Conservation (phyloP, 2,329 filamentous ascomycete genomes). For the Fulvia fulva region DNA sequence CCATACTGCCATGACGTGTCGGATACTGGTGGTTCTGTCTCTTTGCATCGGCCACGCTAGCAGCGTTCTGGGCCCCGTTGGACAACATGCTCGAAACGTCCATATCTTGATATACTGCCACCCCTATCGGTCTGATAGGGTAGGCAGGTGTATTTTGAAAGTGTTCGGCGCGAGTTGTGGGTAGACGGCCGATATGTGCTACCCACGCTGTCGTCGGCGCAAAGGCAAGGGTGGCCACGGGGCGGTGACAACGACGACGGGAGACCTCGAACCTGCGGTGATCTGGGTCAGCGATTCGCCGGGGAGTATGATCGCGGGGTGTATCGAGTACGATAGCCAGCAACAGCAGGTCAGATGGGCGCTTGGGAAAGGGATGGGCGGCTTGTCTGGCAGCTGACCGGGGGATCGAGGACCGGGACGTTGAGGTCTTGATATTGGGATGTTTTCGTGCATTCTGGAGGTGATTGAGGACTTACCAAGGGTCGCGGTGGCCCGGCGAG, state of each 20-base stretch:
- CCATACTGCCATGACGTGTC: conserved; percentile 28
- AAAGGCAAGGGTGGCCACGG: conserved; percentile 19
- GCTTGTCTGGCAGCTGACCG: conserved; percentile 15
- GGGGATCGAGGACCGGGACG: conserved; percentile 12
- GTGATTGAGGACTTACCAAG: conserved; percentile 24
- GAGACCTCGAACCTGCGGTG: conserved; percentile 5
- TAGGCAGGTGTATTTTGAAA: conserved; percentile 11
- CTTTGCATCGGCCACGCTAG: conserved; percentile 23
- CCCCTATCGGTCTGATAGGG: conserved; percentile 5
- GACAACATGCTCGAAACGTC: conserved; percentile 37
- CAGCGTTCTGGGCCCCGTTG: conserved; percentile 20
- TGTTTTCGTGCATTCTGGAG: conserved; percentile 11
- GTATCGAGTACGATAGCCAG: conserved; percentile 1
- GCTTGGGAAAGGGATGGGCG: conserved; percentile 21
- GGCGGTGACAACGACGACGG: conserved; percentile 7
- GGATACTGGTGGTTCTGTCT: conserved; percentile 34
- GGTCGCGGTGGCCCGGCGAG: conserved; percentile 23
- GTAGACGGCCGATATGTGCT: conserved; percentile 9
- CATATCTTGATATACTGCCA: conserved; percentile 26
- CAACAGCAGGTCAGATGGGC: conserved; percentile 5
- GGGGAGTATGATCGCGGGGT: not conserved
- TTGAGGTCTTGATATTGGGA: conserved; percentile 20
- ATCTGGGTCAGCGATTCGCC: conserved; percentile 5
- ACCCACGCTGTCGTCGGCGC: conserved; percentile 30
- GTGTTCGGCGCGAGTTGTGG: conserved; percentile 10